Percentiles rank a stretch among this genome's conserved stretches.
Conservation (phyloP, 345 rosid genomes). For the Alliaria petiolata region DNA sequence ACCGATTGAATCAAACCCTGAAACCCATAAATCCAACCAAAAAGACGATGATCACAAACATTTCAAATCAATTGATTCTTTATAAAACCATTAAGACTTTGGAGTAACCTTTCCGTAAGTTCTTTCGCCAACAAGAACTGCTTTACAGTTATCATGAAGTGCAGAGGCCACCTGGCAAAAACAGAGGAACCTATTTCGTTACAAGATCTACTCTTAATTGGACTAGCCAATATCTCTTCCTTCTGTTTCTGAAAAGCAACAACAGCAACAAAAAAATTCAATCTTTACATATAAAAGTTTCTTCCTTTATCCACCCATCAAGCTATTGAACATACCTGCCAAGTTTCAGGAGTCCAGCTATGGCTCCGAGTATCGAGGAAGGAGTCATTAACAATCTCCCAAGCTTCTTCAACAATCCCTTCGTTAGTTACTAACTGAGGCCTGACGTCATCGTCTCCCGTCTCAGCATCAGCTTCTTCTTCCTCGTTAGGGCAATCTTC, state of each 20-base stretch:
- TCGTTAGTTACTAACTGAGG: constrained; percentile 49
- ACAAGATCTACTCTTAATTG: constrained; percentile 66
- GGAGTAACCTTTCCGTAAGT: constrained; percentile 81
- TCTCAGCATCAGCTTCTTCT: constrained; percentile 42
- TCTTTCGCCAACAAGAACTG: constrained; percentile 88
- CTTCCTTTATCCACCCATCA: constrained; percentile 11
- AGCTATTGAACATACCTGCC: constrained; percentile 51
- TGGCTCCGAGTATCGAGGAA: constrained; percentile 52
- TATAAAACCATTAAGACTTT: not conserved
- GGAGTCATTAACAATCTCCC: constrained; percentile 82
- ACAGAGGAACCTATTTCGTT: not conserved
- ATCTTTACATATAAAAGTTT: not conserved
- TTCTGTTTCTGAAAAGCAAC: constrained; percentile 72
- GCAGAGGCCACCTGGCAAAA: constrained; percentile 94
- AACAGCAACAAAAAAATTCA: not conserved
- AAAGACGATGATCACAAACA: not conserved
- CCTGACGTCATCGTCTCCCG: constrained; percentile 29
- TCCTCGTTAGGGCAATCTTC: constrained; percentile 56
- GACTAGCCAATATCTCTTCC: constrained; percentile 49
- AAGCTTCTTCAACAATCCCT: constrained; percentile 83
- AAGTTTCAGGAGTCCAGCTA: constrained; percentile 64
- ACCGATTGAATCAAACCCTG: constrained; percentile 94
- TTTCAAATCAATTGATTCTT: not conserved
- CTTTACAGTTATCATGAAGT: constrained; percentile 96
- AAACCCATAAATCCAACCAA: not conserved